Base-by-base conservation (phyloP, 164 flowering plant genomes). In the Paratinospora sagittata region DNA sequence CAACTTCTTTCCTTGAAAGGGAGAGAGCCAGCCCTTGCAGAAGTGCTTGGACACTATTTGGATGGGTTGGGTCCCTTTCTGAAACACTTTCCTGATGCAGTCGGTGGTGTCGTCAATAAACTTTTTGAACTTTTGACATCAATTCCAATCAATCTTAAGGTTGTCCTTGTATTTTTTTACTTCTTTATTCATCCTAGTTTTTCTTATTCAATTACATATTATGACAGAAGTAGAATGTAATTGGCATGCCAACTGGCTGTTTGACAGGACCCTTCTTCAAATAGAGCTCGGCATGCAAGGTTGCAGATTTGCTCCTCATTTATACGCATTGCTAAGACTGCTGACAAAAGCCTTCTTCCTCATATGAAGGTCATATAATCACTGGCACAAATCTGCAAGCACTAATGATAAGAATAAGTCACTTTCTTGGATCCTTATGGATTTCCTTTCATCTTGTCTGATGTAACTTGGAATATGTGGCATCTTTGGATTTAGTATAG, bases 231-330 rank as follows among this genome's bases (percentile, higher is more conserved):
- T 52, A 17, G 60, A 17, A 52, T 52, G 21, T 52, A n/a, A 52
- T 52, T 52, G 60, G n/a, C n/a, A 52, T 17, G 23, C 60, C 36
- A 63, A 24, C 58, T 73, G 68, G 70, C 74, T 78, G 16, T 34
- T 67, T 78, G 47, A 71, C 90, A 96, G 99, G 99, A 96, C 71
- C 95, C 98, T 78, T 79, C 88, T n/a, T 81, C 88, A 73, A 85
- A 75, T 74, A 74, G 78, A 65, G 85, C 93, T 45, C 85, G 99
- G n/a, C 82, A 84, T 82, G 98, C 97, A 63, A 86, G 98, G 78
- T 82, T 96, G 81, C 97, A 96, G 75, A 88, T 93, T 49, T 96
- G 99, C 79, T 69, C 97, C 65, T 96, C 99, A 73, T 96, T 96
- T 79, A 85, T 96, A 72, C 87, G 90, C 47, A 85, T 96, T 70